These are phyloP conservation scores for Ceriops decandra DNA, from an alignment of 345 rosid genomes.

Conservation along the genomic window DNA sequence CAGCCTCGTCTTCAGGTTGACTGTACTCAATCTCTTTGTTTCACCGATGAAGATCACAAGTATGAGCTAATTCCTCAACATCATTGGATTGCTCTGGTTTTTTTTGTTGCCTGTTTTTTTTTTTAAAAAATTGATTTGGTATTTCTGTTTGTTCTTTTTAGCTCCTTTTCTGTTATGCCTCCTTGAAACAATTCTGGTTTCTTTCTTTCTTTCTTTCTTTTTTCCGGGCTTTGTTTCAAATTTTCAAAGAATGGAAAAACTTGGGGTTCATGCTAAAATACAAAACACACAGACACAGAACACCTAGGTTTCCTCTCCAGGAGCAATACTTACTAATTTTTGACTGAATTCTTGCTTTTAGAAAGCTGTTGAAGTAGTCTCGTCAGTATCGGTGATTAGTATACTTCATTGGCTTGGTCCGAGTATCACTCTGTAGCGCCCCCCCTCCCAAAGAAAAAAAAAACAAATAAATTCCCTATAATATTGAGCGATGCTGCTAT, in stretches of 20 bases:
- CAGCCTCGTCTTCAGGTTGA: constrained; percentile 40
- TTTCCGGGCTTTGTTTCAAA: background rate
- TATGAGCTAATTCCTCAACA: constrained; percentile 16
- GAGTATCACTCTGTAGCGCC: no score
- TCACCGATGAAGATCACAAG: constrained; percentile 60
- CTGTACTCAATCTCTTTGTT: constrained; percentile 29
- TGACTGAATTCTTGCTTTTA: background rate
- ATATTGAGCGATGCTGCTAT: no score
- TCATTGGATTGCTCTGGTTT: constrained; percentile 1
- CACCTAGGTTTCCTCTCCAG: no score
- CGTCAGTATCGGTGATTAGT: no score
- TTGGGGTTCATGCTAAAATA: background rate
- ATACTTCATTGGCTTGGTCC: no score
- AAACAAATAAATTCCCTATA: no score
- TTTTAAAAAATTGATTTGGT: background rate
- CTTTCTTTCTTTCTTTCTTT: background rate
- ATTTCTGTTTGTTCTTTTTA: background rate
- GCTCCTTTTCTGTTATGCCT: background rate
- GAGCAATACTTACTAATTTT: no score
- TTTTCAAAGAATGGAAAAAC: background rate
- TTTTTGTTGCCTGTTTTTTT: background rate
- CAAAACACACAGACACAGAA: no score
- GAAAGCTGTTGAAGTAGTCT: no score
- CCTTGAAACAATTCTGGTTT: background rate
- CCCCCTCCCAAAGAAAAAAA: no score